phyloP scores from a whole-genome alignment of 2,329 filamentous ascomycete species.

The Elsinoe fawcettii region DNA sequence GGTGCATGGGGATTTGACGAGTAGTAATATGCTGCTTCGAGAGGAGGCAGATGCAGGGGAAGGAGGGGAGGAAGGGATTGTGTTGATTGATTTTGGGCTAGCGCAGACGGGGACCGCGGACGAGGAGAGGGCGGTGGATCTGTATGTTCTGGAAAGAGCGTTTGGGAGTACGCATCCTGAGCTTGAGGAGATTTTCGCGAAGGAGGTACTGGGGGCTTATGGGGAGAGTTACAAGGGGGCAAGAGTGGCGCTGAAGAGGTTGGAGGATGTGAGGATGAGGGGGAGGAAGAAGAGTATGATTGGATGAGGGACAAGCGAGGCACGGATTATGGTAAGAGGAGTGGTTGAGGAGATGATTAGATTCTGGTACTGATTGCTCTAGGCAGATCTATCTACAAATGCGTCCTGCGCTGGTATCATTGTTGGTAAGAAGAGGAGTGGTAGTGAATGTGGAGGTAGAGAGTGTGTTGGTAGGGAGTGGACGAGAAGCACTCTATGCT shows the following conservation, averaged over 20 bases:
- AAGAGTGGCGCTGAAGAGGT: conserved; percentile 62
- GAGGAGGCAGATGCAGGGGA: neutral
- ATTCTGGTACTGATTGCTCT: conserved; percentile 6
- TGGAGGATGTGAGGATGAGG: conserved; percentile 89
- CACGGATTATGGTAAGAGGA: neutral
- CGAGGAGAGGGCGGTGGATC: conserved; percentile 88
- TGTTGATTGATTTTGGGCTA: conserved; percentile 91
- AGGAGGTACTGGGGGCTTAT: conserved; percentile 68
- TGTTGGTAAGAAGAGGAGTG: neutral
- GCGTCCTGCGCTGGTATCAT: neutral
- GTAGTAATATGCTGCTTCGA: conserved; percentile 87
- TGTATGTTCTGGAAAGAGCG: conserved; percentile 91
- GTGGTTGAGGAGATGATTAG: neutral
- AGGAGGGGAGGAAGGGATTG: conserved; percentile 69
- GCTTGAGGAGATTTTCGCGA: conserved; percentile 72
- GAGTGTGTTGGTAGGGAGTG: neutral
- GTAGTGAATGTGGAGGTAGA: too few relatives aligned
- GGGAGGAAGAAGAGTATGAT: conserved; percentile 97
- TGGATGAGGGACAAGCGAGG: conserved; percentile 45
- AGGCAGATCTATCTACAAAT: conserved; percentile 3
- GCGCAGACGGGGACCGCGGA: conserved; percentile 73
- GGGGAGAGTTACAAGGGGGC: conserved; percentile 66
- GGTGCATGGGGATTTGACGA: conserved; percentile 92
- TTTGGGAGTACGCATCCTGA: conserved; percentile 91
- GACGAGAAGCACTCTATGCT: conserved; percentile 3